A percentile compares a stretch with the other conserved stretches of the same genome.
Evolutionary conservation across 116 monocot species (phyloP).

Genomic region (Papilionanthe hybrid): DNA sequence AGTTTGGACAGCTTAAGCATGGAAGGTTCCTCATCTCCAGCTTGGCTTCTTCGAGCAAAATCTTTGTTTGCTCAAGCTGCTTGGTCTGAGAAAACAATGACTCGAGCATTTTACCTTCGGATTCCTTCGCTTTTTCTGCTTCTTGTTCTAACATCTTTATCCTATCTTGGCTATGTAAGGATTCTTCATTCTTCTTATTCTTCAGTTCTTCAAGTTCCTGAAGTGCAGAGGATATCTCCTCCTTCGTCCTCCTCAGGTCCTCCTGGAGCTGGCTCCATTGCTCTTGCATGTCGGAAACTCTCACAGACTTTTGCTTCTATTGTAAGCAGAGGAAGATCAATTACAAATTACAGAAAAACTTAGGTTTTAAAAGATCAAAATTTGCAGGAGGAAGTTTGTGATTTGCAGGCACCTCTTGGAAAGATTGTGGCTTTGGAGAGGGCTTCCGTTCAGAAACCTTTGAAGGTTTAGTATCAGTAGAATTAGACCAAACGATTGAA

Average conservation of each 20-base stretch:
- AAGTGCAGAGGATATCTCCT: constrained; percentile 29
- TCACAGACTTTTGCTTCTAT: constrained; percentile 5
- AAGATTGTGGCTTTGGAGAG: constrained; percentile 3
- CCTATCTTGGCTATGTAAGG: background rate
- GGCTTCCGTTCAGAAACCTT: constrained; percentile 19
- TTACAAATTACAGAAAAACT: background rate
- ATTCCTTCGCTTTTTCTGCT: constrained; percentile 45
- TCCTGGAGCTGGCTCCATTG: constrained; percentile 36
- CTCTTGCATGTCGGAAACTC: constrained; percentile 20
- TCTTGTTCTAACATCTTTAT: constrained; percentile 40
- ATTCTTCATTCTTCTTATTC: constrained; percentile 16
- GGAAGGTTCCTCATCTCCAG: constrained; percentile 54
- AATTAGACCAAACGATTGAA: background rate
- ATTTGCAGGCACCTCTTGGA: constrained; percentile 2
- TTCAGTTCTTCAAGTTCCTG: constrained; percentile 35
- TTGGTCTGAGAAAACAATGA: constrained; percentile 75
- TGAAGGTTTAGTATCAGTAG: background rate
- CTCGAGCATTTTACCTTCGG: constrained; percentile 77
- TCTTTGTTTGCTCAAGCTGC: constrained; percentile 77
- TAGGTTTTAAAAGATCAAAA: background rate
- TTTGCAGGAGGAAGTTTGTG: too few relatives aligned
- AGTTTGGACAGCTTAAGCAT: constrained; percentile 18
- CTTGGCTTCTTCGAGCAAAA: constrained; percentile 77
- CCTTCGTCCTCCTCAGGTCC: constrained; percentile 37
- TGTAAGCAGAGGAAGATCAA: background rate